Base-by-base conservation (phyloP, 495 filamentous ascomycete species). In the Amniculicola lignicola region DNA sequence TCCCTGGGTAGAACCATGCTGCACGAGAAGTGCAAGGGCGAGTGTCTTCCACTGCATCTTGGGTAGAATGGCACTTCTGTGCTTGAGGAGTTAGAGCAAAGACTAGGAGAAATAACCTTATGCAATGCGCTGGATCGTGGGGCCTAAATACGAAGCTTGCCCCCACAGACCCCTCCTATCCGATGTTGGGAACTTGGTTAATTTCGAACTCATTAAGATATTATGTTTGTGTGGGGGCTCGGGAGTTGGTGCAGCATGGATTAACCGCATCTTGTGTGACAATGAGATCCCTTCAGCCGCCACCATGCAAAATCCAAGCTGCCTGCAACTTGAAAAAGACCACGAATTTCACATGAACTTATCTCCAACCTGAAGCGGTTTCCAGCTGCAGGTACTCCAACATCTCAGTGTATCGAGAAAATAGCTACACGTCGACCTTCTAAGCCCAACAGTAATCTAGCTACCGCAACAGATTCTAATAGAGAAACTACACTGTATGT, bases 1-100 rank as follows among this genome's bases (percentile, higher is more conserved):
- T 9, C 28, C 40, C 40, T 58, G 54, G 27, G 27, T 23, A 25
- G n/a, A 46, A 31, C 5, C 46, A 44, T 51, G 16, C 27, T 58
- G 1, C 47, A 29, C 39, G n/a, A 51, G 27, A 51, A 58, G 40
- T 14, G 54, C 54, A 7, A 58, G 31, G 2, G 39, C 36, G 39
- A 51, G 36, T 21, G 25, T 28, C 29, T 51, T 58, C 54, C 54
- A 58, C 45, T 42, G 43, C 54, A 57, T 57, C 21, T 40, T 57
- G 54, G 27, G 41, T 16, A 11, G 31, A 41, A 25, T 28, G 1
- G 38, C 37, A 1, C 15, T 18, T 40, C 14, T 9, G 29, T 29
- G 41, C 31, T 23, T 15, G 41, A 35, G 18, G 11, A 4, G 14
- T 29, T 2, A 41, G 40, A 27, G 29, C 11, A 38, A 38, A 29